A percentile compares a stretch with the other conserved stretches of the same genome.
phyloP scores from a whole-genome alignment of 805 yeast species.

The Jamesozyma piceae region DNA sequence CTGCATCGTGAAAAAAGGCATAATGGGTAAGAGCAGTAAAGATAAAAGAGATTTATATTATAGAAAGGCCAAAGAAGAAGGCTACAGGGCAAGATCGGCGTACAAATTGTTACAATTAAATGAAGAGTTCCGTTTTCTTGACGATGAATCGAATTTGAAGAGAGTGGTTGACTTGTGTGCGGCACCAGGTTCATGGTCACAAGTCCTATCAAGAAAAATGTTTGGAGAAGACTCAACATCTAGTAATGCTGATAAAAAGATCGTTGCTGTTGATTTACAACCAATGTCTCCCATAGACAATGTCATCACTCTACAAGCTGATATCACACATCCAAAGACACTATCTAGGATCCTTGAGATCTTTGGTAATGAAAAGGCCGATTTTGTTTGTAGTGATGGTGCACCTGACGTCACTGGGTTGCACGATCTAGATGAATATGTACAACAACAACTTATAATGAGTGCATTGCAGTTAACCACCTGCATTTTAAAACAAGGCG shows the following conservation, averaged over 20 bases:
- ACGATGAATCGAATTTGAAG: slow-evolving; percentile 43
- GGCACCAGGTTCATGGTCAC: slow-evolving; percentile 98
- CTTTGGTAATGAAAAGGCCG: slow-evolving; percentile 90
- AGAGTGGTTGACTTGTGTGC: slow-evolving; percentile 96
- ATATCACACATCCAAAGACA: slow-evolving; percentile 92
- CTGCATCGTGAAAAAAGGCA: not conserved
- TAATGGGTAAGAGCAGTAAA: slow-evolving; percentile 90
- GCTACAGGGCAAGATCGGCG: slow-evolving; percentile 96
- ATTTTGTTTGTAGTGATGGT: slow-evolving; percentile 93
- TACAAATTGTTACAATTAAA: slow-evolving; percentile 85
- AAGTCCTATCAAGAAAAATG: slow-evolving; percentile 71
- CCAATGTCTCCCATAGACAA: slow-evolving; percentile 96
- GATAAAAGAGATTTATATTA: slow-evolving; percentile 90
- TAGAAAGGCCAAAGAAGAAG: slow-evolving; percentile 93
- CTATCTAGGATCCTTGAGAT: slow-evolving; percentile 61
- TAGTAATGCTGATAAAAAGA: slow-evolving; percentile 42
- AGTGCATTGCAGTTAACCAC: slow-evolving; percentile 90
- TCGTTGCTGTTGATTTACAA: slow-evolving; percentile 91
- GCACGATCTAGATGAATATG: slow-evolving; percentile 93
- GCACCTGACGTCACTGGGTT: slow-evolving; percentile 98
- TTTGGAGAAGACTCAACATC: slow-evolving; percentile 33
- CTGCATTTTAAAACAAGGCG: slow-evolving; percentile 80
- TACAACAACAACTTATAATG: slow-evolving; percentile 87
- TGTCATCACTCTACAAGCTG: slow-evolving; percentile 88
- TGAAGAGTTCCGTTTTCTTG: slow-evolving; percentile 77